phyloP scores from a whole-genome alignment of 2,329 filamentous ascomycete species.

The Pseudocercospora fuligena region DNA sequence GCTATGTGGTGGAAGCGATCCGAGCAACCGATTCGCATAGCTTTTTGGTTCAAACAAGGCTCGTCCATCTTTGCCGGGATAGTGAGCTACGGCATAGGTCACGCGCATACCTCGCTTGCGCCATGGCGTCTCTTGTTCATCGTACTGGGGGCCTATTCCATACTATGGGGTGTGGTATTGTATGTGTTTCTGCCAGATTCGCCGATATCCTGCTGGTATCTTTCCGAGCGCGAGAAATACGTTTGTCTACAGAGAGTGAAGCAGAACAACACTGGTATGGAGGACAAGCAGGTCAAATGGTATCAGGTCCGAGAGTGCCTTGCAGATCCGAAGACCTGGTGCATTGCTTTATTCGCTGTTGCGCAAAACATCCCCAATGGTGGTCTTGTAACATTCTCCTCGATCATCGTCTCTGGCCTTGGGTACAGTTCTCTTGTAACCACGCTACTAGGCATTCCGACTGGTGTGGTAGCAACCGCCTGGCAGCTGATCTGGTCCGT shows the following conservation, averaged over 20 bases:
- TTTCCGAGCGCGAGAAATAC: slow-evolving; percentile 22
- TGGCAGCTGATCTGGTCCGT: slow-evolving; percentile 19
- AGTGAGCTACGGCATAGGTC: slow-evolving; percentile 30
- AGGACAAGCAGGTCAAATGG: slow-evolving; percentile 47
- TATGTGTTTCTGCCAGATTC: slow-evolving; percentile 25
- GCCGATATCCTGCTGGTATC: slow-evolving; percentile 17
- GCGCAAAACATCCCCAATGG: slow-evolving; percentile 29
- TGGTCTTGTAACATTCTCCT: slow-evolving; percentile 23
- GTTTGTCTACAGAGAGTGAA: slow-evolving; percentile 17
- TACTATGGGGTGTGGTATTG: slow-evolving; percentile 18
- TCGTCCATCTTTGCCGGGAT: slow-evolving; percentile 54
- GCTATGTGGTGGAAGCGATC: slow-evolving; percentile 36
- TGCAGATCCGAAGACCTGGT: slow-evolving; percentile 62
- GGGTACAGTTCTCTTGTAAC: slow-evolving; percentile 21
- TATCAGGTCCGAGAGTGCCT: slow-evolving; percentile 59
- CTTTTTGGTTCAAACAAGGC: slow-evolving; percentile 27
- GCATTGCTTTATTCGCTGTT: slow-evolving; percentile 21
- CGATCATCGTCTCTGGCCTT: slow-evolving; percentile 26
- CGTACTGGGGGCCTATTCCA: slow-evolving; percentile 52
- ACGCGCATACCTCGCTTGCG: slow-evolving; percentile 35
- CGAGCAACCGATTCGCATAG: slow-evolving; percentile 43
- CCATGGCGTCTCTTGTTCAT: slow-evolving; percentile 43
- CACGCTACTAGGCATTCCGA: slow-evolving; percentile 23
- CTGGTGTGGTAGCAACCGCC: slow-evolving; percentile 24
- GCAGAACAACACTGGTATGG: slow-evolving; percentile 24